These are phyloP conservation scores for Phytophthora meadii DNA, from an alignment of 352 stramenopile genomes.

Conservation along the genomic window DNA sequence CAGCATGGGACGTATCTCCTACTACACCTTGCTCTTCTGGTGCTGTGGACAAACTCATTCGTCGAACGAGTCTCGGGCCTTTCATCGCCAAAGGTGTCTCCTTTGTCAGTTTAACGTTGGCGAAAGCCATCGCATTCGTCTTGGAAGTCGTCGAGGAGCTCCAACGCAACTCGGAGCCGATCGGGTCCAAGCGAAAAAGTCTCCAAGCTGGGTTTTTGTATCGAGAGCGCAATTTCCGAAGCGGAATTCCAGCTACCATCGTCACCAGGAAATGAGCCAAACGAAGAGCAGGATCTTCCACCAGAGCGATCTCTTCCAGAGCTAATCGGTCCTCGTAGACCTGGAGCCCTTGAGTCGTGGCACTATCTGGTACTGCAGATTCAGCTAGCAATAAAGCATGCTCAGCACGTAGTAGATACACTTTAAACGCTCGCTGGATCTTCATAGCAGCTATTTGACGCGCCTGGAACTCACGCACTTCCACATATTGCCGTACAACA, in stretches of 20 bases:
- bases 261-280: slow-evolving; percentile 71
- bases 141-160: slow-evolving; percentile 41
- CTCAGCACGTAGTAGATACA: slow-evolving; percentile 51
- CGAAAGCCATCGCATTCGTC: slow-evolving; percentile 54
- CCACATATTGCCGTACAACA: slow-evolving; percentile 59
- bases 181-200: slow-evolving; percentile 65
- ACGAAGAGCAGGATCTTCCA: slow-evolving; percentile 45
- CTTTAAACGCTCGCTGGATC: slow-evolving; percentile 65
- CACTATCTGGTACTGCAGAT: slow-evolving; percentile 55
- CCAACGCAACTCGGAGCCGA: slow-evolving; percentile 69
- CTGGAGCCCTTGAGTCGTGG: slow-evolving; percentile 48
- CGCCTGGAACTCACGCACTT: slow-evolving; percentile 63
- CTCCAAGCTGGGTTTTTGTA: slow-evolving; percentile 61
- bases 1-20: slow-evolving; percentile 26
- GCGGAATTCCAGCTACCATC: slow-evolving; percentile 66
- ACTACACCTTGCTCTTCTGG: slow-evolving; percentile 8
- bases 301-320: slow-evolving; percentile 65
- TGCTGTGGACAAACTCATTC: slow-evolving; percentile 18
- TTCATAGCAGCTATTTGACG: slow-evolving; percentile 56
- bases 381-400: slow-evolving; percentile 63
- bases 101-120: slow-evolving; percentile 45
- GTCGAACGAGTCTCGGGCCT: slow-evolving; percentile 7
- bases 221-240: slow-evolving; percentile 62
- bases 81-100: slow-evolving; percentile 55
- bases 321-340: slow-evolving; percentile 64